Percentiles rank a stretch among this genome's conserved stretches.
Evolutionary conservation across 768 basidiomycete species (phyloP).

Genomic region (Russula lepida): DNA sequence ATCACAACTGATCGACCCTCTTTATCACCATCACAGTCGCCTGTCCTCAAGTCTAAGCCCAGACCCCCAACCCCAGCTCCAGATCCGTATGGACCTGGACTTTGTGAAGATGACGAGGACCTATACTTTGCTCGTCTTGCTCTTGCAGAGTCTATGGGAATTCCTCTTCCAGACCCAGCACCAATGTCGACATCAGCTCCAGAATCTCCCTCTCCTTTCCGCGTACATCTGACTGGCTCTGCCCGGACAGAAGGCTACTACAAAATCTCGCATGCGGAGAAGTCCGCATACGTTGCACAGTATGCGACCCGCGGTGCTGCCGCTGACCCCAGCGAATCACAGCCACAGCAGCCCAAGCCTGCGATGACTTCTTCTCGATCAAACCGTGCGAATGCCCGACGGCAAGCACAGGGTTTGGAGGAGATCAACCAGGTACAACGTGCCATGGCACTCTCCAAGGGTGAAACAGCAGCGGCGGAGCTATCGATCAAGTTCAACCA

Average conservation of each 20-base stretch:
- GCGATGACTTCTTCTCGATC: slow-evolving; percentile 72
- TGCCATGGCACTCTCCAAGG: slow-evolving; percentile 65
- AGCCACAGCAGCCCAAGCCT: slow-evolving; percentile 40
- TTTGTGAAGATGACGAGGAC: slow-evolving; percentile 87
- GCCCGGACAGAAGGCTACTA: slow-evolving; percentile 94
- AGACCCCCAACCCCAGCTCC: slow-evolving; percentile 40
- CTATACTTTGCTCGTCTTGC: slow-evolving; percentile 67
- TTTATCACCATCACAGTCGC: slow-evolving; percentile 45
- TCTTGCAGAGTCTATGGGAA: slow-evolving; percentile 33
- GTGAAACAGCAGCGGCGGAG: slow-evolving; percentile 62
- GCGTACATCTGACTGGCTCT: slow-evolving; percentile 75
- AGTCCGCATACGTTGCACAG: slow-evolving; percentile 87
- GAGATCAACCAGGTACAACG: slow-evolving; percentile 89
- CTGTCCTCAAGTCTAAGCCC: slow-evolving; percentile 30
- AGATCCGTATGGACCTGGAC: slow-evolving; percentile 45
- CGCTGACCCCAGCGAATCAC: slow-evolving; percentile 36
- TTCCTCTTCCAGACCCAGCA: slow-evolving; percentile 24
- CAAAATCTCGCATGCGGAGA: slow-evolving; percentile 87
- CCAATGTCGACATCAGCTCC: slow-evolving; percentile 25
- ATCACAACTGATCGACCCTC: slow-evolving; percentile 38
- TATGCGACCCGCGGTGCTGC: slow-evolving; percentile 56
- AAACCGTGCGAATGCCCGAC: slow-evolving; percentile 86
- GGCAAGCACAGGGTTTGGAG: slow-evolving; percentile 87
- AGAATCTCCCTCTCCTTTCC: slow-evolving; percentile 44
- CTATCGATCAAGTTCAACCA: slow-evolving; percentile 96